A percentile compares a stretch with the other conserved stretches of the same genome.
Conservation (phyloP, 1,284 basidiomycete species). For the Rhodotorula glutinis region DNA sequence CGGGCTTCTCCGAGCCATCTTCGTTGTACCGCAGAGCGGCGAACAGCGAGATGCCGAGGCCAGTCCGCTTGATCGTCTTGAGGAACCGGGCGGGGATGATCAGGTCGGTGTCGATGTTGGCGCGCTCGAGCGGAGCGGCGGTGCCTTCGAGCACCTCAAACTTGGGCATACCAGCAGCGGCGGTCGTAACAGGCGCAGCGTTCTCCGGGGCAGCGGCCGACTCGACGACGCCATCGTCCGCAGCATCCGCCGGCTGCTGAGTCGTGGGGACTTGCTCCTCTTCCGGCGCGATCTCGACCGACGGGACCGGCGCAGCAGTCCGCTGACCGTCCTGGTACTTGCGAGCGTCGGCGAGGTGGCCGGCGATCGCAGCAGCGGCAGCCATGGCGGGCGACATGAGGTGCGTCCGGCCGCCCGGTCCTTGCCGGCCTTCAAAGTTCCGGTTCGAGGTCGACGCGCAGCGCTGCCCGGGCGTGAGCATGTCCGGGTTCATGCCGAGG, state of each 20-base stretch:
- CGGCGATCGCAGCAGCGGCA: constrained; percentile 85
- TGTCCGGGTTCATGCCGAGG: constrained; percentile 96
- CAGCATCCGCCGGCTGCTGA: constrained; percentile 39
- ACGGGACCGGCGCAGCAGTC: constrained; percentile 37
- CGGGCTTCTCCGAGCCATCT: constrained; percentile 66
- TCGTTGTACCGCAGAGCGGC: constrained; percentile 77
- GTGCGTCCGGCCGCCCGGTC: constrained; percentile 87
- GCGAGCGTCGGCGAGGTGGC: constrained; percentile 83
- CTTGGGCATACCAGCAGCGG: constrained; percentile 64
- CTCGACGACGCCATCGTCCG: constrained; percentile 46
- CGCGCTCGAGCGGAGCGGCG: constrained; percentile 77
- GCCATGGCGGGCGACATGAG: constrained; percentile 94
- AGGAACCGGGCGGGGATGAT: constrained; percentile 85
- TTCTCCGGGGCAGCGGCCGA: constrained; percentile 33
- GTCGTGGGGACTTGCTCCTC: constrained; percentile 41
- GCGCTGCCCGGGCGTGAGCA: constrained; percentile 81
- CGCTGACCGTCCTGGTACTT: constrained; percentile 56
- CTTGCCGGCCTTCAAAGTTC: constrained; percentile 92
- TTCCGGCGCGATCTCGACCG: constrained; percentile 40
- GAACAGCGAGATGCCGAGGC: constrained; percentile 85
- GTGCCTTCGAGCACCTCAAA: constrained; percentile 74
- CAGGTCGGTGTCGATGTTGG: constrained; percentile 93
- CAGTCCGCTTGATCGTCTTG: constrained; percentile 86
- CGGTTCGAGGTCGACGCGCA: constrained; percentile 96
- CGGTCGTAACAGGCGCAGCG: constrained; percentile 49